phyloP scores from a whole-genome alignment of 441 rosid species.

The Aleurites moluccanus region DNA sequence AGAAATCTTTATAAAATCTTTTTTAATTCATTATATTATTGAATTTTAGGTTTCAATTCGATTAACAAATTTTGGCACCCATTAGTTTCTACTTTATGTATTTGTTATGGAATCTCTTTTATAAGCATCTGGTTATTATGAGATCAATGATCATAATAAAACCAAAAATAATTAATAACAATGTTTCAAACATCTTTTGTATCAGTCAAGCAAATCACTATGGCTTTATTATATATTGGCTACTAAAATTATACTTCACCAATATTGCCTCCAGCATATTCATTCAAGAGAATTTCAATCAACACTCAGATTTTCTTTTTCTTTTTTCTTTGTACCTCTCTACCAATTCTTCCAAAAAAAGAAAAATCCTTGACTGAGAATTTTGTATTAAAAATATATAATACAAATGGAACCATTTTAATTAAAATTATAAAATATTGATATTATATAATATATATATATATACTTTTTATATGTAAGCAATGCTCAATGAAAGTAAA shows the following conservation, averaged over 20 bases:
- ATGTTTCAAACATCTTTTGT: neutral
- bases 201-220: neutral
- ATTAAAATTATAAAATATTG: no score
- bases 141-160: neutral
- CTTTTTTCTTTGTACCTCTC: neutral
- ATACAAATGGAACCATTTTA: no score
- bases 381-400: no score
- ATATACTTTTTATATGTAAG: no score
- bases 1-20: neutral
- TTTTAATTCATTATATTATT: neutral
- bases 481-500: no score
- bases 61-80: no score
- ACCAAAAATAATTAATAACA: neutral
- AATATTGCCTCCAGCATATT: constrained; percentile 12
- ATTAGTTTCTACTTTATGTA: no score
- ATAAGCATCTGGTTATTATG: neutral
- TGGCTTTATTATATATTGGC: neutral
- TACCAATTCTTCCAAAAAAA: no score
- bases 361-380: no score
- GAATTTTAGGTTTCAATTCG: no score
- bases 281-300: constrained; percentile 12
- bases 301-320: neutral
- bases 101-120: neutral
- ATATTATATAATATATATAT: no score
- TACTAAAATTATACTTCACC: constrained; percentile 14